Base-by-base conservation (phyloP, 2,329 filamentous ascomycete species). In the Neofusicoccum ribis region DNA sequence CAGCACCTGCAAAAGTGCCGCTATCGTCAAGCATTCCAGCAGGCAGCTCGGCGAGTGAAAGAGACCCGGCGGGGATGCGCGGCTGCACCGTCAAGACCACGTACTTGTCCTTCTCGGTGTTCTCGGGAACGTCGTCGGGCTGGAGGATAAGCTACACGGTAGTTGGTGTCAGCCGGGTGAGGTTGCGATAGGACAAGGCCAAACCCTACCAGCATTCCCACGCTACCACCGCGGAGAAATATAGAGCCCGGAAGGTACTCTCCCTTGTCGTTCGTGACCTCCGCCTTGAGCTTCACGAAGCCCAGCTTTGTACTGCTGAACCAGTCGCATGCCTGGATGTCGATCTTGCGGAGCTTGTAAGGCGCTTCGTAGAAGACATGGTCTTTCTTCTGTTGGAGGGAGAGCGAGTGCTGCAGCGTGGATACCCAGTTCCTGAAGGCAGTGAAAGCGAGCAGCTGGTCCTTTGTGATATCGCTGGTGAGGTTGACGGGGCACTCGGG, bases 11-110 rank as follows among this genome's bases (percentile, higher is more conserved):
- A 67, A 88, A 85, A 0, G 80, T 81, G 9, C 83, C 82, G 41
- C 63, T 65, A 66, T 84, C 83, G 68, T 88, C 86, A 1, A 88
- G 76, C 85, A 88, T 87, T 17, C 86, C 86, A 0, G 86, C 86
- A 2, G 86, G 86, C 8, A 88, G 81, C 70, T 88, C 86, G 12
- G 79, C 70, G 65, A 88, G 84, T 1, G 81, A 75, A 3, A 88
- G 77, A 1, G 81, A 84, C 0, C 82, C 84, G 0, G 84, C 83
- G 4, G 86, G 83, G 11, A 86, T 81, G 31, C 86, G 82, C 11
- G 85, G 85, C 67, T 88, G 86, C 3, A 86, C 72, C 0, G 85
- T 85, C 9, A 88, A 69, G 31, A 88, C 78, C 3, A 83, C 83
- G 56, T 82, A 74, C 69, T 84, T 84, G 50, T 83, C 80, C 5